Evolutionary conservation across 176 grass and related monocot genomes (phyloP).

Genomic region (Eragrostis nindensis): DNA sequence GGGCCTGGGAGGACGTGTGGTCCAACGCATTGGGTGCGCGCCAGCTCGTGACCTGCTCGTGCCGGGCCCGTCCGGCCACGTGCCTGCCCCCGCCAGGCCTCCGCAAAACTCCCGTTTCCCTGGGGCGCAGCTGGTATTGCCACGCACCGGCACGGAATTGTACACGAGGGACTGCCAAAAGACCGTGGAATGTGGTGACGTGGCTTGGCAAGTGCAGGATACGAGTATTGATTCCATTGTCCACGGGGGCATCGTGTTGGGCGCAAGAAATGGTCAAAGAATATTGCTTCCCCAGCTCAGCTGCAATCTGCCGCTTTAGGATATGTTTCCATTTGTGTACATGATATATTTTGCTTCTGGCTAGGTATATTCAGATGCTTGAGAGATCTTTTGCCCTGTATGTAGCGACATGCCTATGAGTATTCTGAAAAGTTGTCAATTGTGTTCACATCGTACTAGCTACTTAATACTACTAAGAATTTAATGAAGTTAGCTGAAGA

Average conservation of each 20-base stretch:
- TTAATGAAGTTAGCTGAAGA: too few species aligned
- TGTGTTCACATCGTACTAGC: background rate
- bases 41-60: constrained; percentile 47
- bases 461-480: too few species aligned
- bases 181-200: background rate
- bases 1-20: constrained; percentile 20
- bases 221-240: background rate
- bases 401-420: background rate
- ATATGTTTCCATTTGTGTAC: background rate
- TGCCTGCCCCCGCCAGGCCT: constrained; percentile 21
- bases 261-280: background rate
- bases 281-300: background rate
- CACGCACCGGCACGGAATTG: constrained; percentile 25
- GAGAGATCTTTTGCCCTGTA: background rate
- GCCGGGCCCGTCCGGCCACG: constrained; percentile 47
- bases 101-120: constrained; percentile 32
- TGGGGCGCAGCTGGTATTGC: constrained; percentile 14
- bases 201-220: background rate
- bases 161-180: constrained; percentile 10
- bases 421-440: background rate
- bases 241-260: background rate
- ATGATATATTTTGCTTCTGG: background rate
- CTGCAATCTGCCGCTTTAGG: background rate
- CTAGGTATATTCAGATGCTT: background rate
- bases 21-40: constrained; percentile 28